A percentile compares a stretch with the other conserved stretches of the same genome.
These are phyloP conservation scores for Cucumis hystrix DNA, from an alignment of 306 rosid species.

Conservation along the genomic window DNA sequence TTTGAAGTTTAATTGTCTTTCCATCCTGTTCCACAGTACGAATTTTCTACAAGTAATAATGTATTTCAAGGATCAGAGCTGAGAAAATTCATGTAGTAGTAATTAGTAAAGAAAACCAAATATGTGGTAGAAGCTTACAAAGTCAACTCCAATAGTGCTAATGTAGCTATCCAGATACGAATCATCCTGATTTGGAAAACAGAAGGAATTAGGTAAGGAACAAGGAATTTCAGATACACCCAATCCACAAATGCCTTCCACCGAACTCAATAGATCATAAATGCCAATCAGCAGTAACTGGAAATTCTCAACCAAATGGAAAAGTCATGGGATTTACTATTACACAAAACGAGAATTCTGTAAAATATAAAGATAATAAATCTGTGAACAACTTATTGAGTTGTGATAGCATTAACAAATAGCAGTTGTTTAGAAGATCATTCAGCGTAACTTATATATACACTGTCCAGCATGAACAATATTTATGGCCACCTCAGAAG, in stretches of 20 bases:
- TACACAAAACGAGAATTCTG: not conserved
- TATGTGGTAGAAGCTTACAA: slow-evolving; percentile 31
- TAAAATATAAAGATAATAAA: not conserved
- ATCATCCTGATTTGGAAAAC: slow-evolving; percentile 41
- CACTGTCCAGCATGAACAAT: not conserved
- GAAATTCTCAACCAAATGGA: not conserved
- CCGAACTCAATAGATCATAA: not conserved
- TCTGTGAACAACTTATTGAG: not conserved
- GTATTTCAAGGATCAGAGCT: slow-evolving; percentile 10
- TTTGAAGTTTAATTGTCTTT: slow-evolving; percentile 74
- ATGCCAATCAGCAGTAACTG: not conserved
- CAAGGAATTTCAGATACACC: not conserved
- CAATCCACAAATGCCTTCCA: not conserved
- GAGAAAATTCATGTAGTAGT: not conserved
- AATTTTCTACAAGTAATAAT: slow-evolving; percentile 37
- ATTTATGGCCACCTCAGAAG: not conserved
- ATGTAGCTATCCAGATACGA: slow-evolving; percentile 77
- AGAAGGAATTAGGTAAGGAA: slow-evolving; percentile 12
- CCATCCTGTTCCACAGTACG: slow-evolving; percentile 79
- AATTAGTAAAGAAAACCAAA: slow-evolving; percentile 1
- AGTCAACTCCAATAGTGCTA: slow-evolving; percentile 78
- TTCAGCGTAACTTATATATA: not conserved
- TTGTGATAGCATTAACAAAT: not conserved
- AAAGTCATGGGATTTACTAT: not conserved
- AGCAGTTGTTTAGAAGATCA: not conserved